These are phyloP conservation scores for Aureobasidium leucospermi DNA, from an alignment of 2,329 filamentous ascomycete species.

Conservation along the genomic window DNA sequence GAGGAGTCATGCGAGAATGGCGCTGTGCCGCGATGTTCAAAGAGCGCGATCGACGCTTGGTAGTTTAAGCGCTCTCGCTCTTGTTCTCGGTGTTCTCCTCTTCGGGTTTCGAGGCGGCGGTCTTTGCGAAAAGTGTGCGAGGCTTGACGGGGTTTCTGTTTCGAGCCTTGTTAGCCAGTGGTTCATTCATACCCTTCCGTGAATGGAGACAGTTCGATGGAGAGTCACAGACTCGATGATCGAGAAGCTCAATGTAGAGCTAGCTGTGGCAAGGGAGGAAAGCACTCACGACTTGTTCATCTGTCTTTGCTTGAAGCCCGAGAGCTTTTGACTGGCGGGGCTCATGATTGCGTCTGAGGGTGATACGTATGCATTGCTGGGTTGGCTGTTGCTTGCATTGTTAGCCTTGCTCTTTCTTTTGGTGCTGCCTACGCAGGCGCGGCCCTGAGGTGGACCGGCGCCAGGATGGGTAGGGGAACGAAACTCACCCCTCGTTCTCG, in stretches of 20 bases:
- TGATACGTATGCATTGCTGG: slow-evolving; percentile 59
- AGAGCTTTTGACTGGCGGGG: slow-evolving; percentile 76
- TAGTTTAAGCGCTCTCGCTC: not conserved
- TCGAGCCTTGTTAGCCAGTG: not conserved
- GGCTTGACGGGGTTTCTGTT: slow-evolving; percentile 13
- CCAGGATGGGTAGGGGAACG: not conserved
- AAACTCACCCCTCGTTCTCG: slow-evolving; percentile 8
- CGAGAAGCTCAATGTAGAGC: not conserved
- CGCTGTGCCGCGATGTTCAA: no score
- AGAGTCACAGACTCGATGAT: no score
- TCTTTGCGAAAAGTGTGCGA: slow-evolving; percentile 16
- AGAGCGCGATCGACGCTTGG: not conserved
- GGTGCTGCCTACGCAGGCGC: not conserved
- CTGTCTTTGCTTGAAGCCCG: slow-evolving; percentile 71
- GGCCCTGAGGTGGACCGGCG: not conserved
- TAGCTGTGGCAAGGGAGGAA: not conserved
- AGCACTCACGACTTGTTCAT: slow-evolving; percentile 52
- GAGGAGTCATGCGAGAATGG: not conserved
- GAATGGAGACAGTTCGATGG: no score
- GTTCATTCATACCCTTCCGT: not conserved
- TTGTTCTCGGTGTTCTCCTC: slow-evolving; percentile 2
- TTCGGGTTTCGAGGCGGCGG: slow-evolving; percentile 14
- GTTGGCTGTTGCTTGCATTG: not conserved
- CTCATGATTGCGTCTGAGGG: slow-evolving; percentile 88
- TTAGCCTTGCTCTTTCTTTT: not conserved